phyloP scores from a whole-genome alignment of 331 rosid genomes.

The Spiraea crenata region DNA sequence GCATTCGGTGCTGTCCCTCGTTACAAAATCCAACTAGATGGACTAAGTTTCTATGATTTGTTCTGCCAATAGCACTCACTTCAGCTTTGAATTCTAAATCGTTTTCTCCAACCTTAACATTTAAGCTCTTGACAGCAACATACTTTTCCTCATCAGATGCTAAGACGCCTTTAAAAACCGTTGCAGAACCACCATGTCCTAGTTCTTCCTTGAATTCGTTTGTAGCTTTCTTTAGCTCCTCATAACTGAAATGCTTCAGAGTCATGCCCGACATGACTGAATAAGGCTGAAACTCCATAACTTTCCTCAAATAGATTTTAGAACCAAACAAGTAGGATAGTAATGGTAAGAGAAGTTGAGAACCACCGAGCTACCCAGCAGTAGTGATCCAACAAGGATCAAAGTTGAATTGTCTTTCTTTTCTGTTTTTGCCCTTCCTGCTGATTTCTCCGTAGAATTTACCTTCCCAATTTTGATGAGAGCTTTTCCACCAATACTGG shows the following conservation, averaged over 20 bases:
- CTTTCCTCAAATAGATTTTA: neutral
- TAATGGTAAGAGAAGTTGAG: neutral
- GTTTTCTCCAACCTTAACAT: neutral
- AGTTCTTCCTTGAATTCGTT: conserved; percentile 1
- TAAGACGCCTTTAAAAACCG: conserved; percentile 13
- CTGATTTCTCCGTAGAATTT: neutral
- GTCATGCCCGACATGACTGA: neutral
- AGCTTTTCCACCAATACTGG: neutral
- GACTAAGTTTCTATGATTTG: conserved; percentile 24
- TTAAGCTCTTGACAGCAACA: conserved; percentile 4
- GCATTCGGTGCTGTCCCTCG: conserved; percentile 10
- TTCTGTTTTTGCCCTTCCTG: neutral
- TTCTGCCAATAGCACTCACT: conserved; percentile 20
- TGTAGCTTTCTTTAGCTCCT: neutral
- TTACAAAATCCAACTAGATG: conserved; percentile 16
- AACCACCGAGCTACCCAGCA: conserved; percentile 10
- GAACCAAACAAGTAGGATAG: conserved; percentile 3
- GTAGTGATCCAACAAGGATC: conserved; percentile 9
- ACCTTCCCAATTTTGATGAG: conserved; percentile 7
- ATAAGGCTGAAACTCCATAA: neutral
- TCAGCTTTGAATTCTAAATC: conserved; percentile 22
- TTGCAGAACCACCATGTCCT: conserved; percentile 13
- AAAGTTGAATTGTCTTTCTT: conserved; percentile 10
- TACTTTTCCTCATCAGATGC: neutral
- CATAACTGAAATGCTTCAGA: neutral